phyloP scores from a whole-genome alignment of 768 basidiomycete genomes.

The Chlorophyllum brunneum region DNA sequence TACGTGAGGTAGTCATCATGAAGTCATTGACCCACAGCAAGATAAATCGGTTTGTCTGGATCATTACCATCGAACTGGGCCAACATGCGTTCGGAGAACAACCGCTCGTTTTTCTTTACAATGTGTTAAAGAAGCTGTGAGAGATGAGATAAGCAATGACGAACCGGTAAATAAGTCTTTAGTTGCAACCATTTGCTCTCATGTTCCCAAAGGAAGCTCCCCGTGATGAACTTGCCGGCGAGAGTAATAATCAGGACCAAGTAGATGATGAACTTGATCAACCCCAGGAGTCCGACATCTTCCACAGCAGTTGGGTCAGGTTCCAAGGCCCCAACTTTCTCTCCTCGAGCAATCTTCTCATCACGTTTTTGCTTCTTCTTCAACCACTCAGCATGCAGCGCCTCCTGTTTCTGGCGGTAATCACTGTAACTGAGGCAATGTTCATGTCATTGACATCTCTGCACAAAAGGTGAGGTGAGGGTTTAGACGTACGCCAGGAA shows the following conservation, averaged over 20 bases:
- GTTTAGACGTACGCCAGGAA: conserved; percentile 61
- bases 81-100: conserved; percentile 74
- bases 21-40: conserved; percentile 54
- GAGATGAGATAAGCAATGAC: conserved; percentile 16
- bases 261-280: conserved; percentile 69
- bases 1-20: conserved; percentile 1
- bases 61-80: conserved; percentile 68
- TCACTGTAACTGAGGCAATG: conserved; percentile 51
- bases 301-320: conserved; percentile 66
- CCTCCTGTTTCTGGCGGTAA: conserved; percentile 60
- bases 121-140: conserved; percentile 13
- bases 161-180: conserved; percentile 63
- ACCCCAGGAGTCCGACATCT: conserved; percentile 59
- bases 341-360: conserved; percentile 70
- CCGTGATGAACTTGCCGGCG: conserved; percentile 80
- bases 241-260: conserved; percentile 49
- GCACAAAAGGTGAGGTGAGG: not conserved
- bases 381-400: conserved; percentile 59
- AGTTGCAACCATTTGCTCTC: conserved; percentile 58
- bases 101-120: conserved; percentile 48
- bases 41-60: conserved; percentile 63
- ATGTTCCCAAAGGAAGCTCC: conserved; percentile 85
- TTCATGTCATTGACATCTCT: conserved; percentile 13
- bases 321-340: conserved; percentile 69
- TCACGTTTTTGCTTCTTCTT: conserved; percentile 69